Conservation (phyloP, 1,139 yeast species). For the Saccharomyces hybrid region DNA sequence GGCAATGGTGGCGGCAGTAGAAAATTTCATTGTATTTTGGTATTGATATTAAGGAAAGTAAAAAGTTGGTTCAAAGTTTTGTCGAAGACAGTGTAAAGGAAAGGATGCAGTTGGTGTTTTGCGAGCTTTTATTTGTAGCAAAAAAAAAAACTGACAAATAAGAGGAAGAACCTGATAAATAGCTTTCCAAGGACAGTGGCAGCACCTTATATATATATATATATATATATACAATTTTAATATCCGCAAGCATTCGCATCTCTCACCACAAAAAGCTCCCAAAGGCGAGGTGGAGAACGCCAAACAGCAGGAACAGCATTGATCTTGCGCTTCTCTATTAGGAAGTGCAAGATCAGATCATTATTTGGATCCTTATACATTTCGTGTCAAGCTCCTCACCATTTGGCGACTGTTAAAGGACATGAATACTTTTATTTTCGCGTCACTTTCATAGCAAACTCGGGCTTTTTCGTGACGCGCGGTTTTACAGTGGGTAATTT, state of each 20-base stretch:
- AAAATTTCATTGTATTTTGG: constrained; percentile 13
- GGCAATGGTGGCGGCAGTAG: constrained; percentile 19
- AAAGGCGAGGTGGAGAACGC: not conserved
- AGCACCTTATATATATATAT: not conserved
- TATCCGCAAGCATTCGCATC: not conserved
- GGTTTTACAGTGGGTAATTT: not conserved
- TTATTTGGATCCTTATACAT: not conserved
- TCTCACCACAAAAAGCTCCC: not conserved
- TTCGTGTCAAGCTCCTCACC: not conserved
- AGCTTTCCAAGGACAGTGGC: not conserved
- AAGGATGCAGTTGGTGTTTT: not conserved
- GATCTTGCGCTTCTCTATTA: not conserved
- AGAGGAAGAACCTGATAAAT: not conserved
- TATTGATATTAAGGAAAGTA: constrained; percentile 1
- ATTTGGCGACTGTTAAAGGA: not conserved
- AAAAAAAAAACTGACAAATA: not conserved
- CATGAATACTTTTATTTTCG: not conserved
- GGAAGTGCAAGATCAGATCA: not conserved
- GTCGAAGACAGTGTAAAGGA: not conserved
- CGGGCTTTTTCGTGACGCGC: not conserved
- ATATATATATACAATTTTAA: not conserved
- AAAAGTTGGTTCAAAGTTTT: constrained; percentile 1
- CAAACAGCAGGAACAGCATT: not conserved
- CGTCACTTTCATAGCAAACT: not conserved
- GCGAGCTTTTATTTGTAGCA: not conserved